Conservation (phyloP, 2,329 filamentous ascomycete species). For the Nigrospora oryzae region DNA sequence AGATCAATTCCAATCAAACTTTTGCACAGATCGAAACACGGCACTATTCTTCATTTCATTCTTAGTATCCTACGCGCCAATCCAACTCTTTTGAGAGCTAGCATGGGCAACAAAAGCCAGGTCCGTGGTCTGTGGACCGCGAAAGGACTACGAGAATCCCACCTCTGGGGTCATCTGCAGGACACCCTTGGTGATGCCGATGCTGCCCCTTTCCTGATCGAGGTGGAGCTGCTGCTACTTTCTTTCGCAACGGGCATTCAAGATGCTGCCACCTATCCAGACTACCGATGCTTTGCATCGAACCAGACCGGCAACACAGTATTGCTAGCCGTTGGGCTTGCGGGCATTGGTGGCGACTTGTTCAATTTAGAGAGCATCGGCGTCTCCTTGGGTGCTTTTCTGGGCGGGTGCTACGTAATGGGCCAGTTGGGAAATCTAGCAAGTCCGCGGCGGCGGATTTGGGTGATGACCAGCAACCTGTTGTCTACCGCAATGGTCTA, state of each 20-base stretch:
- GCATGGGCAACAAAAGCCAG: too few relatives aligned
- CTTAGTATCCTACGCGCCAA: too few relatives aligned
- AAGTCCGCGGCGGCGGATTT: background rate
- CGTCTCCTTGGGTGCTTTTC: background rate
- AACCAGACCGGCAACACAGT: background rate
- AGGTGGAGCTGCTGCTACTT: background rate
- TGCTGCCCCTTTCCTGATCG: background rate
- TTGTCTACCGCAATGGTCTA: background rate
- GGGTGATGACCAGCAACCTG: background rate
- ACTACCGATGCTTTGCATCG: background rate
- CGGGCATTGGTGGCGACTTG: background rate
- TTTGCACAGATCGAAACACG: too few relatives aligned
- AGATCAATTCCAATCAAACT: too few relatives aligned
- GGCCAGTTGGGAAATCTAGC: background rate
- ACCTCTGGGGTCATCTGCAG: too few relatives aligned
- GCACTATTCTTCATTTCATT: too few relatives aligned
- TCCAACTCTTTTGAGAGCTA: too few relatives aligned
- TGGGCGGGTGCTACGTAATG: background rate
- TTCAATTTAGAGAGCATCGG: background rate
- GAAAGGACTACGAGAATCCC: too few relatives aligned
- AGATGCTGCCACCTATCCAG: background rate
- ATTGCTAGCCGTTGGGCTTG: background rate
- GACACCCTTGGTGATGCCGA: background rate
- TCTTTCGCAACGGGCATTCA: background rate
- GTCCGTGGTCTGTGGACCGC: too few relatives aligned